Conservation (phyloP, 208 protist species). For the Porcisia deanei region DNA sequence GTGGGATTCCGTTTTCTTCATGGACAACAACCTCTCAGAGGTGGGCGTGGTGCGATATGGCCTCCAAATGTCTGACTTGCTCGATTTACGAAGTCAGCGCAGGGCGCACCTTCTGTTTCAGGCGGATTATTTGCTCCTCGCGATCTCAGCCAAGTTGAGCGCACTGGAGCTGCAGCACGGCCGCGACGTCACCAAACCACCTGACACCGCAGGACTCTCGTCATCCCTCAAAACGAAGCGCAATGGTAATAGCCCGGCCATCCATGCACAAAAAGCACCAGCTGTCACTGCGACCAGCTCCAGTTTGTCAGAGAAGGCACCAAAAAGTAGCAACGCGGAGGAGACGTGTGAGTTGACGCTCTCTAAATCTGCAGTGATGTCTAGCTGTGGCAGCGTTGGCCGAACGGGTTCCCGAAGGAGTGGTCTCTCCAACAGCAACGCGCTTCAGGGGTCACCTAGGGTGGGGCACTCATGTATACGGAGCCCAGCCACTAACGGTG, state of each 20-base stretch:
- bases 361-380: constrained; percentile 15
- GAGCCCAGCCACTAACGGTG: neutral
- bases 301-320: neutral
- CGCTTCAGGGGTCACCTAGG: neutral
- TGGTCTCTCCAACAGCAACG: neutral
- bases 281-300: neutral
- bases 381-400: constrained; percentile 15
- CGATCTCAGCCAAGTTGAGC: constrained; percentile 50
- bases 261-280: neutral
- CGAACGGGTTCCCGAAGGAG: neutral
- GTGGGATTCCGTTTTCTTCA: constrained; percentile 87
- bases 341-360: constrained; percentile 9
- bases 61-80: constrained; percentile 53
- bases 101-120: constrained; percentile 62
- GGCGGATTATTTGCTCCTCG: constrained; percentile 58
- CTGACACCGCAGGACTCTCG: neutral
- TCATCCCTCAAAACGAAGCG: neutral
- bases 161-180: constrained; percentile 40
- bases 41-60: constrained; percentile 69
- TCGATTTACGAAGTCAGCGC: constrained; percentile 41
- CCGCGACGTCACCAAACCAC: constrained; percentile 41
- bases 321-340: constrained; percentile 6
- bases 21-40: constrained; percentile 88
- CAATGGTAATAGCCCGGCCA: neutral
- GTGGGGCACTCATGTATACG: neutral